Conservation (phyloP, 2,329 filamentous ascomycete species). For the Falciphora oryzae region DNA sequence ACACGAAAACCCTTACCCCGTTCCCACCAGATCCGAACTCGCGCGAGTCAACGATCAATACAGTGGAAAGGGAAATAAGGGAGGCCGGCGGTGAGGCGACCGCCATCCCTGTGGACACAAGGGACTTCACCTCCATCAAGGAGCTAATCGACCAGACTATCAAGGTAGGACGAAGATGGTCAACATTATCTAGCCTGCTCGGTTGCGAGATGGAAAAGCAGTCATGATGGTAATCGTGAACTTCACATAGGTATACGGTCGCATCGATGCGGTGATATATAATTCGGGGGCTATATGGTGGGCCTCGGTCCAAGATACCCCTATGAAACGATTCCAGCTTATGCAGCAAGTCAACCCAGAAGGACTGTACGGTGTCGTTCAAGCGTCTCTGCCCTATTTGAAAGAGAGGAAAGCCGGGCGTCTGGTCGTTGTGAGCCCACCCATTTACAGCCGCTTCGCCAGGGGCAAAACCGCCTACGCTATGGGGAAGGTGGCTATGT, state of each 20-base stretch:
- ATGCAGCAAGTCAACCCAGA: constrained; percentile 73
- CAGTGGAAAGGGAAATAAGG: constrained; percentile 68
- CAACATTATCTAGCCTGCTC: neutral
- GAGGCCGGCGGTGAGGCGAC: constrained; percentile 58
- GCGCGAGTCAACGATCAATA: constrained; percentile 68
- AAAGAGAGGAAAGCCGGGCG: constrained; percentile 49
- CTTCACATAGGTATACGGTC: constrained; percentile 43
- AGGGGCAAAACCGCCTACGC: constrained; percentile 82
- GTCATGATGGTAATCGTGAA: neutral
- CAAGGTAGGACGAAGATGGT: constrained; percentile 22
- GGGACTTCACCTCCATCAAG: constrained; percentile 56
- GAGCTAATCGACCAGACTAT: constrained; percentile 54
- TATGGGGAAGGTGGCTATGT: constrained; percentile 74
- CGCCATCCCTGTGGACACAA: constrained; percentile 65
- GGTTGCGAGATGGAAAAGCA: neutral
- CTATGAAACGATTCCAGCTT: constrained; percentile 68
- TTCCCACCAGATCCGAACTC: constrained; percentile 78
- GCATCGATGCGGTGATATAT: constrained; percentile 71
- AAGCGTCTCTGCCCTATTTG: constrained; percentile 64
- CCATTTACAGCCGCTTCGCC: constrained; percentile 82
- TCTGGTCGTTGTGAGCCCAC: constrained; percentile 74
- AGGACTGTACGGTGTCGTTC: constrained; percentile 68
- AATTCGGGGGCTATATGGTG: constrained; percentile 86
- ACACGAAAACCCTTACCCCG: constrained; percentile 47
- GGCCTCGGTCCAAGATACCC: constrained; percentile 67